Base-by-base conservation (phyloP, 2,329 filamentous ascomycete species). In the Ophiostoma pallidulum region DNA sequence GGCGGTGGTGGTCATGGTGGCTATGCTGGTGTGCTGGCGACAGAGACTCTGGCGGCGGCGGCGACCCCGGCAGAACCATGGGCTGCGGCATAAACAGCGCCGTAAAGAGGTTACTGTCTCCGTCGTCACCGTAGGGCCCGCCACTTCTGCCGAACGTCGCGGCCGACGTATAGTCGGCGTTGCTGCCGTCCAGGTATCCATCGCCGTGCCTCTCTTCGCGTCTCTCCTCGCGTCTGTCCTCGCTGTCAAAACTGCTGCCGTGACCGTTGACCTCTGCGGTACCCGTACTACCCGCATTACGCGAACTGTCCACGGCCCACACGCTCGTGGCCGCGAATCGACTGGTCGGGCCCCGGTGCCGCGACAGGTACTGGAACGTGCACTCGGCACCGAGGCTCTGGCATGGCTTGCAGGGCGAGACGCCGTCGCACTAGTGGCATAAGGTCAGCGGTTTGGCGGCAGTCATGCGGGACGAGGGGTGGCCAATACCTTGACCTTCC, bases 401-500 rank as follows among this genome's bases (percentile, higher is more conserved):
- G 54, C 76, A 80, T 4, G 75, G 74, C 22, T 69, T 70, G 56
- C 76, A 80, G 1, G 52, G 52, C 12, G 43, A 44, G 3, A 45
- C 38, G 13, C 41, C 50, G 32, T 53, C 50, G 22, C 52, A 53
- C 52, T 51, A 33, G 9, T 4, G 6, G 37, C 26, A n/a, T n/a
- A 13, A 1, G 38, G 28, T 33, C n/a, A 46, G 29, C 12, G 22
- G n/a, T 4, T 10, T 16, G 31, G 26, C n/a, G 20, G 10, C 14
- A 14, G 28, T 8, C 9, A n/a, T 13, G 19, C n/a, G 8, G 6
- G 18, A 35, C 28, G 19, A 19, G 29, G 4, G 19, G 47, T n/a
- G n/a, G n/a, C n/a, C n/a, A n/a, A n/a, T 60, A 69, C 67, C 63
- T 80, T 80, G 38, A 80, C 76, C 52, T 80, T 80, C 49, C 76